Base-by-base conservation (phyloP, 2,329 filamentous ascomycete genomes). In the Calonectria multiphialidica region DNA sequence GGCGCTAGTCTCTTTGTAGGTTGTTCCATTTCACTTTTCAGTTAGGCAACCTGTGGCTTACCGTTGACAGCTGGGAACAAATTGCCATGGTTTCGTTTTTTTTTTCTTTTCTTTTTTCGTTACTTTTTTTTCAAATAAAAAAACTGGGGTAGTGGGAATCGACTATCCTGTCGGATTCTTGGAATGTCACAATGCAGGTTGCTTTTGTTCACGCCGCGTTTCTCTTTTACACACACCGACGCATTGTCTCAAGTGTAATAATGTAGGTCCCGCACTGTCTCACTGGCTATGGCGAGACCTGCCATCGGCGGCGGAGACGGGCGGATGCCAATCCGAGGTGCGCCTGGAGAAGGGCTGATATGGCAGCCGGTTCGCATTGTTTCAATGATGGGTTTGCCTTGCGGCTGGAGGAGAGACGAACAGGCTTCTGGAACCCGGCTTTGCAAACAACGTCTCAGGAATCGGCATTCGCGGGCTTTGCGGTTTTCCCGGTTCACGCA, bases 191-290 rank as follows among this genome's bases (percentile, higher is more conserved):
- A 49, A 57, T 45, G 44, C 35, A 40, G 53, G 42, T 72, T 72
- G 28, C 59, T 72, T 71, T 63, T 67, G 55, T 7, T 35, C 50
- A 61, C 74, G 55, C 42, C 45, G 65, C 67, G 33, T 50, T 70
- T 57, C 69, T 47, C 44, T 62, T 70, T 55, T 21, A 16, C 40
- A 25, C 50, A 59, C 67, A 42, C 35, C 49, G 61, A 44, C 53
- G 67, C 59, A 64, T 66, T 75, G 77, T 77, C 64, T 76, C 55
- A 55, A 62, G 63, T 53, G 59, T 69, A 35, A 61, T 69, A 25
- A 72, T 61, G 73, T 63, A 75, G 64, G 71, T 76, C 61, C 70
- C 69, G 63, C 71, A 68, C 65, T 72, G 71, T 75, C 66, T 76
- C 37, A 30, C 65, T 40, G 61, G 16, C 72, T 72, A 44, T 66